A percentile compares a stretch with the other conserved stretches of the same genome.
phyloP scores from a whole-genome alignment of 2,329 filamentous ascomycete genomes.

The Celoporthe dispersa region DNA sequence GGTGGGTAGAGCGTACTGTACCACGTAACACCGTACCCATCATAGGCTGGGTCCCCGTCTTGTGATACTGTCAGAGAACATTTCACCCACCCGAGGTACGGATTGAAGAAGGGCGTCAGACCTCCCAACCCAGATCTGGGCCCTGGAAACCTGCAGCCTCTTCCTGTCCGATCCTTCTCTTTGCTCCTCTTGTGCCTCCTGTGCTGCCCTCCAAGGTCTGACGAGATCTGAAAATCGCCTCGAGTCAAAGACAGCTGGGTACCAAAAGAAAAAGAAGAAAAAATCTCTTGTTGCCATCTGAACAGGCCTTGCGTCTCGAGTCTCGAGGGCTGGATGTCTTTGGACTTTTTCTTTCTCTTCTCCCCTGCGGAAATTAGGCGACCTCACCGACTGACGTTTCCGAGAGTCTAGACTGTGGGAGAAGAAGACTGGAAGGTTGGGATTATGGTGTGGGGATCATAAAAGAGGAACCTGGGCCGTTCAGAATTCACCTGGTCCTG shows the following conservation, averaged over 20 bases:
- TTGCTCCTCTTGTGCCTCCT: conserved; percentile 19
- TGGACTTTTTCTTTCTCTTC: not conserved
- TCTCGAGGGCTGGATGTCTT: conserved; percentile 8
- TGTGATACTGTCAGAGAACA: conserved; percentile 42
- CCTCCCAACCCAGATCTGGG: conserved; percentile 26
- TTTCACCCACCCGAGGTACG: conserved; percentile 33
- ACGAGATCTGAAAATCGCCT: conserved; percentile 28
- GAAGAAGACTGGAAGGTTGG: not conserved
- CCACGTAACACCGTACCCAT: conserved; percentile 45
- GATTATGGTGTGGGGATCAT: conserved; percentile 13
- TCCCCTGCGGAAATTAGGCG: conserved; percentile 19
- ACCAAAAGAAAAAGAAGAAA: no score
- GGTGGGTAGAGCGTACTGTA: conserved; percentile 28
- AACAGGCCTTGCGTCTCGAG: not conserved
- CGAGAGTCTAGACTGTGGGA: conserved; percentile 3
- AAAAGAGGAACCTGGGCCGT: conserved; percentile 10
- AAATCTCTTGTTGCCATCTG: not conserved
- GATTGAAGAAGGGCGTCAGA: conserved; percentile 26
- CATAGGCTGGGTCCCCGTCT: conserved; percentile 37
- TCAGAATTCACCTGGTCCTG: not conserved
- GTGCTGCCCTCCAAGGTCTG: conserved; percentile 18
- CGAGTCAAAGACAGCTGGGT: conserved; percentile 29
- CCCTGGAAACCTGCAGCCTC: conserved; percentile 21
- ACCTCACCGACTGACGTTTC: conserved; percentile 17
- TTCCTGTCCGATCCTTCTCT: conserved; percentile 8